Base-by-base conservation (phyloP, 208 protist genomes). In the Strigomonas galati region DNA sequence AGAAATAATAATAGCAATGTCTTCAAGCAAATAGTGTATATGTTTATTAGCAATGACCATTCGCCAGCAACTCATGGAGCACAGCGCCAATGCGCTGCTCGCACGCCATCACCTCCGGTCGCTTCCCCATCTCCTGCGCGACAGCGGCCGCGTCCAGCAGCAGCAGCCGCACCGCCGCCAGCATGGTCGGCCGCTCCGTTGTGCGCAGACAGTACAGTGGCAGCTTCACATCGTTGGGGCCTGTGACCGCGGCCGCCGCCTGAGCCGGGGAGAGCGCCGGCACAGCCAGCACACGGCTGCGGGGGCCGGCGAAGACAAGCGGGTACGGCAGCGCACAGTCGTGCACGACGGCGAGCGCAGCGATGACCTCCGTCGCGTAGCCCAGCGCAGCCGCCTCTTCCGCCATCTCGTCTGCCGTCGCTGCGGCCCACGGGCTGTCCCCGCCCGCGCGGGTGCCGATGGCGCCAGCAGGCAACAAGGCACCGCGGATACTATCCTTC, bases 301-400 rank as follows among this genome's bases (percentile, higher is more conserved):
- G 83, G 17, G 68, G 54, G 5, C 76, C 78, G 17, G 73, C 83
- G 21, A 89, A 31, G 31, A 93, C 30, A 17, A 89, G 63, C 1
- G 84, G 82, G 44, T 83, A 75, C 15, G 87, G 87, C 21, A 93
- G 62, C 15, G 72, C 14, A 64, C 73, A 87, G 62, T 72, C 80
- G 70, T 88, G 85, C 44, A 89, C 48, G 19, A 75, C 56, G 53
- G 87, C 65, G 19, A 84, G 72, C 9, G 76, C 70, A n/a, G 66
- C 46, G n/a, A 93, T 49, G 31, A 85, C 32, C 63, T 87, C 82
- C 12, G 76, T 77, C 1, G 78, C 82, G 44, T 75, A 61, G 15
- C 76, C 84, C n/a, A 91, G 61, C n/a, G 75, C 83, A 17, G 79
- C 52, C 9, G 79, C 71, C 63, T 89, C 79, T 27, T 88, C 78